Percentiles rank a stretch among this genome's conserved stretches.
Conservation (phyloP, 257 asterid species). For the Gentiana dahurica region DNA sequence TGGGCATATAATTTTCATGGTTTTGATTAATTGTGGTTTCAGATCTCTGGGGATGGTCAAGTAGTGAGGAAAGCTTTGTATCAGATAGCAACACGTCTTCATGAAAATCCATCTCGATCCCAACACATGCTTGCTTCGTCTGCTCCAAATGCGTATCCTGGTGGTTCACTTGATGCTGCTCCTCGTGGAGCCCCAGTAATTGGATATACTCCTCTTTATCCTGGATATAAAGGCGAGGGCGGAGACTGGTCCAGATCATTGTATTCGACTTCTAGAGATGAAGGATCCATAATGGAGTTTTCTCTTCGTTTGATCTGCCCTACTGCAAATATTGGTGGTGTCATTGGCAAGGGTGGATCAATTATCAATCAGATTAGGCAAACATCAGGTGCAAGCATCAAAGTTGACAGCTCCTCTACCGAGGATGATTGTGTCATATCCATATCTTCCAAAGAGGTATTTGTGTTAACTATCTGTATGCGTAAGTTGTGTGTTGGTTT, state of each 20-base stretch:
- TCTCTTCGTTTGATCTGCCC: conserved; percentile 72
- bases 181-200: conserved; percentile 54
- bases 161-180: conserved; percentile 59
- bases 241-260: conserved; percentile 68
- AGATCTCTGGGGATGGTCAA: conserved; percentile 77
- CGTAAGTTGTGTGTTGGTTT: neutral
- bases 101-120: conserved; percentile 84
- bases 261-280: conserved; percentile 65
- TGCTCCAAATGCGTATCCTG: conserved; percentile 43
- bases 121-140: conserved; percentile 79
- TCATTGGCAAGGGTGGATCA: conserved; percentile 87
- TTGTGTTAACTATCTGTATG: neutral
- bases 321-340: conserved; percentile 80
- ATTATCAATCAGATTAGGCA: conserved; percentile 89
- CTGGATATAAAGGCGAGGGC: conserved; percentile 74
- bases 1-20: neutral
- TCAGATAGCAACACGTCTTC: conserved; percentile 74
- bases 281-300: conserved; percentile 65
- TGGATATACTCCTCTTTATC: conserved; percentile 70
- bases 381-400: conserved; percentile 74
- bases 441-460: conserved; percentile 75
- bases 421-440: conserved; percentile 82
- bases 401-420: conserved; percentile 73
- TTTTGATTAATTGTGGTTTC: conserved; percentile 14
- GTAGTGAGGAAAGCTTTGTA: conserved; percentile 72